A percentile compares a stretch with the other conserved stretches of the same genome.
Conservation (phyloP, 768 basidiomycete species). For the Kwoniella mangroviensis region DNA sequence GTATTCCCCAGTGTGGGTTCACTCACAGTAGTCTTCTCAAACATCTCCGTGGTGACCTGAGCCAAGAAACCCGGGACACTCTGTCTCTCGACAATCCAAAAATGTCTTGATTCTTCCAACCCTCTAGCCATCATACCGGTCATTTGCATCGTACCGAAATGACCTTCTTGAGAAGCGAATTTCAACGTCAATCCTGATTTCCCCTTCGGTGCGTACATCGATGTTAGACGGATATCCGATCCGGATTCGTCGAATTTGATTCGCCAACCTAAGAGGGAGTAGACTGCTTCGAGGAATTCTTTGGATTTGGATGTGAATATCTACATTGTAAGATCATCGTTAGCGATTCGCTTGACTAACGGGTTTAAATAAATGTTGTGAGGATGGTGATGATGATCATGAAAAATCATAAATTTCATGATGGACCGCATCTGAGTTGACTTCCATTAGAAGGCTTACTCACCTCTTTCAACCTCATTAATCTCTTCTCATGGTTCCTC, state of each 20-base stretch:
- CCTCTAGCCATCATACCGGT: constrained; percentile 59
- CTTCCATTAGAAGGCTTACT: constrained; percentile 17
- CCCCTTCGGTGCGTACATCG: constrained; percentile 83
- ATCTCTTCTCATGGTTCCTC: constrained; percentile 75
- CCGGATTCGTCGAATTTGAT: constrained; percentile 90
- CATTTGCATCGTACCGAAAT: constrained; percentile 57
- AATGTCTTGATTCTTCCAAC: constrained; percentile 73
- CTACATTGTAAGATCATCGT: constrained; percentile 57
- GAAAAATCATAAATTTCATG: too few relatives aligned
- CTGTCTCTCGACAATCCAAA: constrained; percentile 84
- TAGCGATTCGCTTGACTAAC: too few relatives aligned
- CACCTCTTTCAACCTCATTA: constrained; percentile 79
- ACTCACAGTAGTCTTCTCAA: constrained; percentile 70
- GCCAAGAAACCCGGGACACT: constrained; percentile 89
- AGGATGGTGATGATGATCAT: too few relatives aligned
- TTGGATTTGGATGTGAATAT: constrained; percentile 81
- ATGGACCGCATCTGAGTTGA: too few relatives aligned
- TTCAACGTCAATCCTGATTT: constrained; percentile 75
- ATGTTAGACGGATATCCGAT: constrained; percentile 78
- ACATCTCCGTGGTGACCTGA: constrained; percentile 84
- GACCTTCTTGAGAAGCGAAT: constrained; percentile 57
- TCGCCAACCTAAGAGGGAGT: constrained; percentile 86
- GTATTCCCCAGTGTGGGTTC: neutral
- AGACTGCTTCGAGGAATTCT: constrained; percentile 89
- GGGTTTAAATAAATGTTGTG: too few relatives aligned